phyloP scores from a whole-genome alignment of 805 yeast species.

The Tetrapisispora namnaoensis region DNA sequence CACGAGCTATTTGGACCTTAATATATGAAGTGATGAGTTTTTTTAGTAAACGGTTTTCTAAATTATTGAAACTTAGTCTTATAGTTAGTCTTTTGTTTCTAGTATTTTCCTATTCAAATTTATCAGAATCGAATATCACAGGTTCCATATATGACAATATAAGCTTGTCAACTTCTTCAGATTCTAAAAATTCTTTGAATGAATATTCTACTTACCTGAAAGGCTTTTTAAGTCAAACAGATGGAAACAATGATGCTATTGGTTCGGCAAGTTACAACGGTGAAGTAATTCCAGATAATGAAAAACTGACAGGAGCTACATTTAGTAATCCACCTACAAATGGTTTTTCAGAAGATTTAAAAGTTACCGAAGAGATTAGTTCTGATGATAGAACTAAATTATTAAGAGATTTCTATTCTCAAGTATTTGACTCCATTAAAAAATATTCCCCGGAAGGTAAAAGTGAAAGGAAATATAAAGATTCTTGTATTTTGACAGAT shows the following conservation, averaged over 20 bases:
- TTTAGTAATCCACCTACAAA: background rate
- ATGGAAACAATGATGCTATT: background rate
- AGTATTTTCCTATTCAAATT: background rate
- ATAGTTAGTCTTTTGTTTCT: background rate
- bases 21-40: background rate
- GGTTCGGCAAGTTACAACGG: background rate
- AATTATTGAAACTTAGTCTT: background rate
- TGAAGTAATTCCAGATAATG: background rate
- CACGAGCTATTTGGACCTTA: background rate
- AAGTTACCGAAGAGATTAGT: background rate
- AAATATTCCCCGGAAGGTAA: constrained; percentile 20
- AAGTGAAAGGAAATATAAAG: constrained; percentile 12
- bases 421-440: constrained; percentile 17
- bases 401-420: constrained; percentile 18
- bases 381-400: background rate
- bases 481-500: constrained; percentile 12
- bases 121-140: background rate
- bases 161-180: background rate
- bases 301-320: background rate
- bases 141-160: background rate
- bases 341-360: background rate
- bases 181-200: background rate
- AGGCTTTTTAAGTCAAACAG: background rate
- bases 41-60: background rate
- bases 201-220: constrained; percentile 1